These are phyloP conservation scores for Umbelopsis sp. DNA, from an alignment of 192 early-diverging fungal genomes.

Conservation along the genomic window DNA sequence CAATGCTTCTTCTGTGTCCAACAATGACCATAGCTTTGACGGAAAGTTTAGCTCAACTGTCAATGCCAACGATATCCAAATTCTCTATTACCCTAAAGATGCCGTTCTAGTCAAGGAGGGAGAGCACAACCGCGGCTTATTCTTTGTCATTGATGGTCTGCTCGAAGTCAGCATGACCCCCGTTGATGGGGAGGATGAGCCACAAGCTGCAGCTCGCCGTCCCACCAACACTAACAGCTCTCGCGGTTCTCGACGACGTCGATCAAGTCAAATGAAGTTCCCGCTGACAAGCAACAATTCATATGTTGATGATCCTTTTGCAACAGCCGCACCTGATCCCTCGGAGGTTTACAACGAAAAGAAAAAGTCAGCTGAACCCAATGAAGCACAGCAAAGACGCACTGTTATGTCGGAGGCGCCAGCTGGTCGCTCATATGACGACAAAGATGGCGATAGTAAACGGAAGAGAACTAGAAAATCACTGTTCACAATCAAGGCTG, in stretches of 20 bases:
- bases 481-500: conserved; percentile 79
- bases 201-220: not conserved
- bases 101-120: conserved; percentile 80
- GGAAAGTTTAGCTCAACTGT: not conserved
- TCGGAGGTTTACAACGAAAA: not conserved
- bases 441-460: not conserved
- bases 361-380: conserved; percentile 4
- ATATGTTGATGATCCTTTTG: conserved; percentile 10
- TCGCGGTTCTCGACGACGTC: not conserved
- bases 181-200: conserved; percentile 1
- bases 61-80: conserved; percentile 64
- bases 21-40: not conserved
- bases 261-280: not conserved
- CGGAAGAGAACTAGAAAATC: conserved; percentile 35
- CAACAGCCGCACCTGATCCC: not conserved
- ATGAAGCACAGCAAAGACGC: not conserved
- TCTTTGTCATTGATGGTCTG: conserved; percentile 91
- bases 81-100: conserved; percentile 76
- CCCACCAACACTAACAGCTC: not conserved
- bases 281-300: not conserved
- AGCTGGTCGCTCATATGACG: conserved; percentile 27
- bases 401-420: conserved; percentile 32
- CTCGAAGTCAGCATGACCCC: conserved; percentile 68
- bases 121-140: conserved; percentile 82
- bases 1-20: conserved; percentile 1